phyloP scores from a whole-genome alignment of 257 asterid genomes.

The Salvia miltiorrhiza region DNA sequence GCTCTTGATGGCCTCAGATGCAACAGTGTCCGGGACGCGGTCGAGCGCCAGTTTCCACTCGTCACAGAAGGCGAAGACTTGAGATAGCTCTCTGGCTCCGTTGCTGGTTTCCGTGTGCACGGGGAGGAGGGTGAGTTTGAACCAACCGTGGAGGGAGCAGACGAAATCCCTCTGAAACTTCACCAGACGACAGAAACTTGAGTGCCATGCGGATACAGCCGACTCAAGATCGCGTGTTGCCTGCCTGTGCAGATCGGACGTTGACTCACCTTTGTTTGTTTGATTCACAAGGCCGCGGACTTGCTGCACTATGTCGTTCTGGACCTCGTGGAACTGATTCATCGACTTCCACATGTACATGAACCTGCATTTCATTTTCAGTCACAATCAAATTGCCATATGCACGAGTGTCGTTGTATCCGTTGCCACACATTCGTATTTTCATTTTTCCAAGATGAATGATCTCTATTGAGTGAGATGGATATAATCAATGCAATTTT shows the following conservation, averaged over 20 bases:
- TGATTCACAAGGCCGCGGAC: slow-evolving; percentile 77
- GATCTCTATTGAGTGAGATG: not conserved
- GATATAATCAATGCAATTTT: not conserved
- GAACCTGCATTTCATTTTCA: slow-evolving; percentile 51
- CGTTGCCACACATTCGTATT: not conserved
- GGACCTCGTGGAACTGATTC: slow-evolving; percentile 84
- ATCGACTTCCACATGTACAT: slow-evolving; percentile 99
- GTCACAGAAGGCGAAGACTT: slow-evolving; percentile 65
- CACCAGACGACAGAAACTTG: slow-evolving; percentile 75
- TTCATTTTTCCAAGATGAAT: not conserved
- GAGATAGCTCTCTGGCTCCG: slow-evolving; percentile 31
- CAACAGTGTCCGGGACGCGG: slow-evolving; percentile 87
- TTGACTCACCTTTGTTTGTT: slow-evolving; percentile 57
- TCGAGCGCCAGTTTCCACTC: slow-evolving; percentile 95
- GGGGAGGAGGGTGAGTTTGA: slow-evolving; percentile 76
- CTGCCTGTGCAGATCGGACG: slow-evolving; percentile 87
- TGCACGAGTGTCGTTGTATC: not conserved
- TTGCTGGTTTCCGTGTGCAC: slow-evolving; percentile 41
- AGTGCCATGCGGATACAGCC: slow-evolving; percentile 89
- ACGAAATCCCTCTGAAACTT: slow-evolving; percentile 77
- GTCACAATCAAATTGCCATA: not conserved
- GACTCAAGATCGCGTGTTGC: slow-evolving; percentile 96
- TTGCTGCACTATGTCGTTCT: slow-evolving; percentile 88
- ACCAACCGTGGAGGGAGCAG: slow-evolving; percentile 82
- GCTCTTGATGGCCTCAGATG: slow-evolving; percentile 95